A percentile compares a stretch with the other conserved stretches of the same genome.
phyloP scores from a whole-genome alignment of 331 rosid species.

The Telfairia occidentalis region DNA sequence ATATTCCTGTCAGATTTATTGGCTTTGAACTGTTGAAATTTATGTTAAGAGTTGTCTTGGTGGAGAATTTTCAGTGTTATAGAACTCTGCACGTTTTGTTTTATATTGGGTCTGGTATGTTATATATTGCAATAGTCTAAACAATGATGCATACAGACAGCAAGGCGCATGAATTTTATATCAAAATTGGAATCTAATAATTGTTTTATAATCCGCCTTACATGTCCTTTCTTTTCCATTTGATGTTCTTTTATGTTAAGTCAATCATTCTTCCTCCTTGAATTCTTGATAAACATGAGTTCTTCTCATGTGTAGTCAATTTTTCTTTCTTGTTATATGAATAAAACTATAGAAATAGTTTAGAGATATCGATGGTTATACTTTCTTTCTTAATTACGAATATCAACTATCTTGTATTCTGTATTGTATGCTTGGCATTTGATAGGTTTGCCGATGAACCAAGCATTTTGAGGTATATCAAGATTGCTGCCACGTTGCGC shows the following conservation, averaged over 20 bases:
- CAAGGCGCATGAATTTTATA: neutral
- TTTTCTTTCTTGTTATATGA: neutral
- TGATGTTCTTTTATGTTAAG: neutral
- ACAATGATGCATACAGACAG: neutral
- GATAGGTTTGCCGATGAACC: slow-evolving; percentile 75
- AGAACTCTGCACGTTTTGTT: neutral
- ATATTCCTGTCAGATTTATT: neutral
- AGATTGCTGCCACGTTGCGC: slow-evolving; percentile 76
- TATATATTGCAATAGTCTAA: neutral
- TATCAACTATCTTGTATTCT: neutral
- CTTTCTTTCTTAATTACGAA: neutral
- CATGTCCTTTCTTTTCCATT: slow-evolving; percentile 6
- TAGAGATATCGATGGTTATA: neutral
- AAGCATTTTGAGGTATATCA: slow-evolving; percentile 84
- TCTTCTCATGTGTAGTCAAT: neutral
- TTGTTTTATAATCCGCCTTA: neutral
- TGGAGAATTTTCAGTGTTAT: neutral
- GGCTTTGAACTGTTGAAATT: neutral
- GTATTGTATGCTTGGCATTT: slow-evolving; percentile 11
- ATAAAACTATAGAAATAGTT: neutral
- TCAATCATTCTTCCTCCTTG: neutral
- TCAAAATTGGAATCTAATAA: neutral
- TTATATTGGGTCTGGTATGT: neutral
- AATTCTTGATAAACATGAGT: neutral
- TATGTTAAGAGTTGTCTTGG: neutral